Base-by-base conservation (phyloP, 1,284 basidiomycete species). In the Microbotryum silenes-acaulis region DNA sequence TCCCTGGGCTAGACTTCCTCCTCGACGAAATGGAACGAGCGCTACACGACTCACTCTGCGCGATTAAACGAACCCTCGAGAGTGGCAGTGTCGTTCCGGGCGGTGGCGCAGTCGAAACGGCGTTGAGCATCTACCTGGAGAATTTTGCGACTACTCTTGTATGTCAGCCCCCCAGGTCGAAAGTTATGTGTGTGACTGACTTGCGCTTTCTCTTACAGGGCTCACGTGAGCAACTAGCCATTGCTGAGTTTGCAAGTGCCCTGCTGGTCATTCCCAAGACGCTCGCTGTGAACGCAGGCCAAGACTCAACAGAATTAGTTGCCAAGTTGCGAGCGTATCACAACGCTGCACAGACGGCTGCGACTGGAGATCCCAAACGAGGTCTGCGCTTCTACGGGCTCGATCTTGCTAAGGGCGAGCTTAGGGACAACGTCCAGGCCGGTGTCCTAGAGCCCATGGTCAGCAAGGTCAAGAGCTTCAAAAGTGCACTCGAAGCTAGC, bases 21-120 rank as follows among this genome's bases (percentile, higher is more conserved):
- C 79, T 98, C 68, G 96, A 99, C 76, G 96, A 99, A 81, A 98
- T 98, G 96, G 96, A 99, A 79, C 82, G 96, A 44, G 86, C 91
- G 1, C 77, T 99, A 70, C 96, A 99, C 75, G 96, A 99, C 77
- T 89, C 90, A 1, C 78, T 98, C 60, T 93, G 88, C 49, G 85
- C 97, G 71, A 90, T 98, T 79, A 99, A 99, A 80, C 84, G 96
- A 61, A 98, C 96, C 4, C 80, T 98, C 57, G 96, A 99, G 80
- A 93, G 90, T 71, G 94, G 94, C 10, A 80, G 87, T 18, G 93
- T 98, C 25, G 94, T 98, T 20, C 93, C 96, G 4, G 96, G 96
- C 65, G 96, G 96, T 61, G 96, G 96, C 60, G 93, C 96, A 1
- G 94, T 97, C 21, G 96, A 99, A 78, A 89, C 90, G 33, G 96